Base-by-base conservation (phyloP, 192 early-diverging fungal genomes). In the Backusella parvicylindrica region DNA sequence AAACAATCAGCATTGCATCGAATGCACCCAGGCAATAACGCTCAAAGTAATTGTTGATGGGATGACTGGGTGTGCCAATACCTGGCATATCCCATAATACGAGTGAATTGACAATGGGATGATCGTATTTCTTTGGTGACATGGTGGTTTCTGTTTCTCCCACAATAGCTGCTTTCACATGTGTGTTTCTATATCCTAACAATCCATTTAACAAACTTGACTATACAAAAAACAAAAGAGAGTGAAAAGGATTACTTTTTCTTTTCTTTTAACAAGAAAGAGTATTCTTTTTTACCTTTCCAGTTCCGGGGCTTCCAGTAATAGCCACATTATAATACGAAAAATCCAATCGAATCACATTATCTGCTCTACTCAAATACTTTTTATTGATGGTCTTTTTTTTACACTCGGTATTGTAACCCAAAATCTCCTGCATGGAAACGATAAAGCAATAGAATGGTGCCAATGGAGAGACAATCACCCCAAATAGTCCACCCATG, bases 51-150 rank as follows among this genome's bases (percentile, higher is more conserved):
- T 32, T 50, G 32, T 70, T 43, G 0, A 26, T 32, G 0, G 77
- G 77, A 68, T 78, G 71, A 4, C 35, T 35, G 11, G 26, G 31
- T 7, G 77, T 78, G 9, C 77, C 77, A 30, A 65, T 67, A 6
- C 77, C 77, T 38, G 77, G 77, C 50, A 78, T 64, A 63, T 78
- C 77, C 77, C 77, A 78, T 9, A 78, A 32, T 21, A 74, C 60
- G 16, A 78, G 37, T 8, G 77, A 69, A 12, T 65, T 32, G 7
- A 78, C 7, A 7, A 68, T 49, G 16, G 77, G 72, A 6, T 78
- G 72, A 15, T 16, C 23, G 26, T 74, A 78, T n/a, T 26, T 38
- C 6, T 73, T 73, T 2, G 72, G 70, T 3, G 35, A 6, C 2
- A 56, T 26, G 3, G 77, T 78, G 13, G 72, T 53, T 35, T 78